These are phyloP conservation scores for Yarrowia bubula DNA, from an alignment of 805 yeast species.

Conservation along the genomic window DNA sequence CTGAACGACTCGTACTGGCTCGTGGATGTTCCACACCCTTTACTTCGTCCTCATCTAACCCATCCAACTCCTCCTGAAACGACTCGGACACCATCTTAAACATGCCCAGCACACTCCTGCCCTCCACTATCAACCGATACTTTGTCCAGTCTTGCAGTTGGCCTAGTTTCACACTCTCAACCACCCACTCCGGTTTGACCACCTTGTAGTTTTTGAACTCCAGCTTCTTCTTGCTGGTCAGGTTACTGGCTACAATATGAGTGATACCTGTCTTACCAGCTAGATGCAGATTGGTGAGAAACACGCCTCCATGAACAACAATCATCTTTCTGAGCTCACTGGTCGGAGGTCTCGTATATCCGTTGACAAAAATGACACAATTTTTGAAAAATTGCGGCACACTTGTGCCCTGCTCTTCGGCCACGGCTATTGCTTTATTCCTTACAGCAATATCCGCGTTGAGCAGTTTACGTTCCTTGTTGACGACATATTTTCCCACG, in stretches of 20 bases:
- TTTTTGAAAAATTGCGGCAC: constrained; percentile 53
- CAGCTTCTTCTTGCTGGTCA: constrained; percentile 71
- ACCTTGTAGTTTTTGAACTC: constrained; percentile 70
- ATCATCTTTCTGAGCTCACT: constrained; percentile 67
- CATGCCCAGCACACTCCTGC: neutral
- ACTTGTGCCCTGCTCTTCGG: constrained; percentile 33
- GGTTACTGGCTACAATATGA: constrained; percentile 74
- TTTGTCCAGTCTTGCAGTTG: constrained; percentile 66
- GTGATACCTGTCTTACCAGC: constrained; percentile 69
- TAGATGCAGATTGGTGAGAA: constrained; percentile 43
- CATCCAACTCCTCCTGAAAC: constrained; percentile 3
- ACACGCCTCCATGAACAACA: constrained; percentile 74
- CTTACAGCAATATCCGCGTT: constrained; percentile 52
- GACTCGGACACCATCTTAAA: constrained; percentile 2
- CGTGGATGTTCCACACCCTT: too few relatives aligned
- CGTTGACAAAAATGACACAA: constrained; percentile 78
- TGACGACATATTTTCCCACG: constrained; percentile 59
- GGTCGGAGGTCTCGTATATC: constrained; percentile 81
- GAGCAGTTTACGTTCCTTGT: constrained; percentile 45
- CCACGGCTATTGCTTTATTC: constrained; percentile 37
- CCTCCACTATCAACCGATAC: constrained; percentile 40
- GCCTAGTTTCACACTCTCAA: constrained; percentile 54
- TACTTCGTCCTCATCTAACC: neutral
- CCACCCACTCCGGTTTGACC: constrained; percentile 79
- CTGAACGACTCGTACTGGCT: too few relatives aligned